phyloP scores from a whole-genome alignment of 2,329 filamentous ascomycete species.

The Beauveria pseudobassiana region DNA sequence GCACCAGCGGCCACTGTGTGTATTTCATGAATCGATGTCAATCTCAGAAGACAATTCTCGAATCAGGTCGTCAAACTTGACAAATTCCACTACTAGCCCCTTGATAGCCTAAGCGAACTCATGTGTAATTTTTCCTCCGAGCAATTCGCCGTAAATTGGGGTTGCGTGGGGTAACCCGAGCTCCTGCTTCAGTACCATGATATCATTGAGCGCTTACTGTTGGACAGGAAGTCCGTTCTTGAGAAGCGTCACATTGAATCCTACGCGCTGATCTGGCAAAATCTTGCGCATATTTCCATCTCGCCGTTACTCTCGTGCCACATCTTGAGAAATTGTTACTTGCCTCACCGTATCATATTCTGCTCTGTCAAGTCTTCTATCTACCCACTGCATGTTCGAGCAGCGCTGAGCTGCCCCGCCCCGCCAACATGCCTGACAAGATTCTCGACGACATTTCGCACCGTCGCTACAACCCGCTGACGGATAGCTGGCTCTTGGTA shows the following conservation, averaged over 20 bases:
- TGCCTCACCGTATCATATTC: background rate
- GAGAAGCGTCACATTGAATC: background rate
- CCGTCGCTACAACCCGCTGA: slow-evolving; percentile 84
- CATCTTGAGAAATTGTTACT: background rate
- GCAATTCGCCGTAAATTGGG: slow-evolving; percentile 6
- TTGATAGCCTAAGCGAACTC: background rate
- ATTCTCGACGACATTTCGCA: slow-evolving; percentile 95
- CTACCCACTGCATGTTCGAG: background rate
- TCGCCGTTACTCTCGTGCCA: background rate
- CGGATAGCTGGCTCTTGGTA: slow-evolving; percentile 86
- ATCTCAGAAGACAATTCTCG: background rate
- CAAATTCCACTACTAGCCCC: too few relatives aligned
- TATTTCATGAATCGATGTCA: too few relatives aligned
- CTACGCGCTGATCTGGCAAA: background rate
- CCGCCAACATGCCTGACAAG: slow-evolving; percentile 56
- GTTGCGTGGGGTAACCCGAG: slow-evolving; percentile 1
- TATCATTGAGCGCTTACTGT: slow-evolving; percentile 12
- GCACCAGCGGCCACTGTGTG: too few relatives aligned
- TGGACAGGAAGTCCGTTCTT: background rate
- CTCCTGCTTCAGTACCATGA: background rate
- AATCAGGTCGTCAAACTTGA: background rate
- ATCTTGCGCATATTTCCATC: background rate
- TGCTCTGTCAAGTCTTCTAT: background rate
- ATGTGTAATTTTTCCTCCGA: background rate
- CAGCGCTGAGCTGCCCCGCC: slow-evolving; percentile 8